Conservation (phyloP, 768 basidiomycete species). For the Lactarius deliciosus region DNA sequence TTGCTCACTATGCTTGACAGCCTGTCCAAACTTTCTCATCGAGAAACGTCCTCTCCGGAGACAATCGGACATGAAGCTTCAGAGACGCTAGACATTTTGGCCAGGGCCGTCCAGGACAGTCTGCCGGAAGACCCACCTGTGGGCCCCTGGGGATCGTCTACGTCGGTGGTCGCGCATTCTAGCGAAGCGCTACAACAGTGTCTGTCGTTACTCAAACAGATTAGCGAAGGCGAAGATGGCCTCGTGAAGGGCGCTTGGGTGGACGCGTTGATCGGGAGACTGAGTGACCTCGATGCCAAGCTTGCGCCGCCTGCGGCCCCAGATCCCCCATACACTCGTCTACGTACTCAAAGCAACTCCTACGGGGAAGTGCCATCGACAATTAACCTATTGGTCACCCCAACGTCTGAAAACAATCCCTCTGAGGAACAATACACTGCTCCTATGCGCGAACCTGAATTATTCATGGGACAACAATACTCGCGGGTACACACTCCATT, state of each 20-base stretch:
- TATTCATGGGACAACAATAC: not conserved
- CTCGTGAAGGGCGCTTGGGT: not conserved
- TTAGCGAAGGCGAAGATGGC: not conserved
- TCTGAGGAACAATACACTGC: not conserved
- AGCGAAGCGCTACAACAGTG: not conserved
- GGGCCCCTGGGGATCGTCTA: not conserved
- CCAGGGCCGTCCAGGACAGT: not conserved
- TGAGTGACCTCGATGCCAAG: slow-evolving; percentile 9
- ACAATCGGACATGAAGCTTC: not conserved
- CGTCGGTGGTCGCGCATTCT: not conserved
- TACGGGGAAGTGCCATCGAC: not conserved
- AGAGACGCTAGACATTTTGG: slow-evolving; percentile 6
- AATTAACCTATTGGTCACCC: not conserved
- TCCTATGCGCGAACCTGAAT: slow-evolving; percentile 1
- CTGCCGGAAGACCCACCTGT: not conserved
- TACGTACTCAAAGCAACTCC: not conserved
- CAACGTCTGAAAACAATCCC: not conserved
- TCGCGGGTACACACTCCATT: slow-evolving; percentile 2
- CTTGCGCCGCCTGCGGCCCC: not conserved
- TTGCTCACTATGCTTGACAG: not conserved
- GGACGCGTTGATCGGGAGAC: not conserved
- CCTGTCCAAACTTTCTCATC: not conserved
- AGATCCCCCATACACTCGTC: not conserved
- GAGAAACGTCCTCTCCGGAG: not conserved
- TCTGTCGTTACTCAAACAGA: not conserved